These are phyloP conservation scores for Silene conica DNA, from an alignment of 148 eudicot genomes.

Conservation along the genomic window DNA sequence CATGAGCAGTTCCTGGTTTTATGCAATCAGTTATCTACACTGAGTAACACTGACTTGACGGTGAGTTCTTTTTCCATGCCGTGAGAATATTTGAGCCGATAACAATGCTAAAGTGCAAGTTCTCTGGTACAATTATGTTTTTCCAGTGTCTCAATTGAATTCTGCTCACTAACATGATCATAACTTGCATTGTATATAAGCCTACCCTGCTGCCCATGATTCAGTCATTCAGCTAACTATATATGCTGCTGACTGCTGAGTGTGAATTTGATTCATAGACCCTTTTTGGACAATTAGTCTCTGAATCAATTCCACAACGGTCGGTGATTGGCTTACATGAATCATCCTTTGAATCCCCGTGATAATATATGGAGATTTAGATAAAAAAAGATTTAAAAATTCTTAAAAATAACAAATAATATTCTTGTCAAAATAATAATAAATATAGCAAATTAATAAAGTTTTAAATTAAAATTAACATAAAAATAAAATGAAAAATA, in stretches of 20 bases:
- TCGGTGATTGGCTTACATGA: too few species aligned
- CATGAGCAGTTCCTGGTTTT: constrained; percentile 49
- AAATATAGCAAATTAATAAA: too few species aligned
- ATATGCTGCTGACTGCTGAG: not conserved
- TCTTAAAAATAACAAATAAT: too few species aligned
- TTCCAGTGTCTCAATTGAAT: constrained; percentile 1
- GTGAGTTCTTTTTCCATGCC: constrained; percentile 45
- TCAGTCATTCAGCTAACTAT: not conserved
- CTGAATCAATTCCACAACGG: too few species aligned
- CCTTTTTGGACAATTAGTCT: not conserved
- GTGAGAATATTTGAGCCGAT: not conserved
- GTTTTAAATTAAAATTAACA: too few species aligned
- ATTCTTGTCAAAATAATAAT: too few species aligned
- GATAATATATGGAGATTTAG: too few species aligned
- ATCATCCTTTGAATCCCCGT: too few species aligned
- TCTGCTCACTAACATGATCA: not conserved
- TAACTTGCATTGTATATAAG: constrained; percentile 2
- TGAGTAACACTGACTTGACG: constrained; percentile 52
- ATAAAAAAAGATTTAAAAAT: too few species aligned
- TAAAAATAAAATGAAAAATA: too few species aligned
- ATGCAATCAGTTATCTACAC: constrained; percentile 57
- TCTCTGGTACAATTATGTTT: not conserved
- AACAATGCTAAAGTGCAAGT: constrained; percentile 11
- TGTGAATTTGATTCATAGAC: not conserved
- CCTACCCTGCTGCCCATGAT: not conserved